Base-by-base conservation (phyloP, 2,329 filamentous ascomycete species). In the Penicillium sp. region DNA sequence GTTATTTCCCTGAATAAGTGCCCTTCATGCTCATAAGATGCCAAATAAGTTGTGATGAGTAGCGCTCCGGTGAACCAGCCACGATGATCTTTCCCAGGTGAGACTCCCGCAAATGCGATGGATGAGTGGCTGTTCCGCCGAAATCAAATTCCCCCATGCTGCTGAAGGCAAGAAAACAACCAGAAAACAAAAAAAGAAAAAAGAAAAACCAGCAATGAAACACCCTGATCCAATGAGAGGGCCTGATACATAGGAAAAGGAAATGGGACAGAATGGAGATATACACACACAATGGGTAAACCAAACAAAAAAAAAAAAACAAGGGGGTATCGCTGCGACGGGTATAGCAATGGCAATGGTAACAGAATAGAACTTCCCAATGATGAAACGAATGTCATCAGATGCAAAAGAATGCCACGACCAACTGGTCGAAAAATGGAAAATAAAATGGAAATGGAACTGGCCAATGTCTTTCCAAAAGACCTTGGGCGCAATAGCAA, bases 21-120 rank as follows among this genome's bases (percentile, higher is more conserved):
- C 44, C 24, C 29, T 52, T 54, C 52, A 57, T 59, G 49, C 52
- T 23, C 26, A 48, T 44, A 55, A 55, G 52, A 59, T 52, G 44
- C 50, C 37, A 51, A 34, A 51, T 31, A 55, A 37, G 31, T 28
- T 13, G 24, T 48, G 44, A 56, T 54, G 46, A 45, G 43, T 53
- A 37, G 46, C 51, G 55, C 52, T 58, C 58, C 55, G 49, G 58
- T 61, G 63, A 64, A 54, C 63, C 63, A 63, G 63, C 50, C 63
- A 60, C 60, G 39, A 52, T 52, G 48, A 54, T 43, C 53, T 58
- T 55, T 44, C 56, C 50, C 37, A 54, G 47, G 51, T 60, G 40
- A 54, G 60, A 64, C 63, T 65, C 61, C 61, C 53, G 51, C 56
- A 62, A 61, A 65, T 65, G 63, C 58, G 42, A 63, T 60, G 48